Evolutionary conservation across 345 rosid genomes (phyloP).

Genomic region (Rhizophora apiculata): DNA sequence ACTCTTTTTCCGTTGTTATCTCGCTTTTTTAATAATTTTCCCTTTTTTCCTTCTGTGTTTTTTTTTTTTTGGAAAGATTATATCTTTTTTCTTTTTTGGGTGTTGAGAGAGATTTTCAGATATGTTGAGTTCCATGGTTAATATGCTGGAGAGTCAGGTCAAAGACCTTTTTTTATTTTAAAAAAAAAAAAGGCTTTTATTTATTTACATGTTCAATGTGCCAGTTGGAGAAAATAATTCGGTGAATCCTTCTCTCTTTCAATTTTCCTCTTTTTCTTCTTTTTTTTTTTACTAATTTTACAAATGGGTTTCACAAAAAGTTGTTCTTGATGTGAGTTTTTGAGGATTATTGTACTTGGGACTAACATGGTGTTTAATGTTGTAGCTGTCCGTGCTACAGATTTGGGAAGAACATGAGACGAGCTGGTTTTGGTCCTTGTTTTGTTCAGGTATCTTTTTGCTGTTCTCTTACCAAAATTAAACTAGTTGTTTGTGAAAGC

Average conservation of each 20-base stretch:
- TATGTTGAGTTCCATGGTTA: too few species aligned
- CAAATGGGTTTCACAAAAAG: too few species aligned
- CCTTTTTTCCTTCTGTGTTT: neutral
- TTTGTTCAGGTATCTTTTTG: constrained; percentile 59
- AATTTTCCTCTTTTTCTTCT: too few species aligned
- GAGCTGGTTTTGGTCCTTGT: constrained; percentile 78
- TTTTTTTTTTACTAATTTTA: too few species aligned
- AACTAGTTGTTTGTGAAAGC: neutral
- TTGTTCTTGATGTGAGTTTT: neutral
- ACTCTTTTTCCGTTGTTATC: neutral
- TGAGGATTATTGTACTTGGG: neutral
- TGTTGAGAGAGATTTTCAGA: too few species aligned
- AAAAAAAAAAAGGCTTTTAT: too few species aligned
- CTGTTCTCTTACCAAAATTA: neutral
- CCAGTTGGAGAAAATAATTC: neutral
- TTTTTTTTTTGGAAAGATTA: neutral
- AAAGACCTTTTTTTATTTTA: too few species aligned
- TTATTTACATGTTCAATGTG: neutral
- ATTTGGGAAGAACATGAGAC: constrained; percentile 86
- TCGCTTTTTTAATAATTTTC: too few species aligned
- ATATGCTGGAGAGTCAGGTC: too few species aligned
- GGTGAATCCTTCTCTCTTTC: too few species aligned
- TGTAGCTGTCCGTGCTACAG: constrained; percentile 91
- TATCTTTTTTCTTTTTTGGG: neutral
- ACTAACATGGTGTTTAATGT: constrained; percentile 19